Conservation (phyloP, 1,284 basidiomycete species). For the Cerioporus squamosus region DNA sequence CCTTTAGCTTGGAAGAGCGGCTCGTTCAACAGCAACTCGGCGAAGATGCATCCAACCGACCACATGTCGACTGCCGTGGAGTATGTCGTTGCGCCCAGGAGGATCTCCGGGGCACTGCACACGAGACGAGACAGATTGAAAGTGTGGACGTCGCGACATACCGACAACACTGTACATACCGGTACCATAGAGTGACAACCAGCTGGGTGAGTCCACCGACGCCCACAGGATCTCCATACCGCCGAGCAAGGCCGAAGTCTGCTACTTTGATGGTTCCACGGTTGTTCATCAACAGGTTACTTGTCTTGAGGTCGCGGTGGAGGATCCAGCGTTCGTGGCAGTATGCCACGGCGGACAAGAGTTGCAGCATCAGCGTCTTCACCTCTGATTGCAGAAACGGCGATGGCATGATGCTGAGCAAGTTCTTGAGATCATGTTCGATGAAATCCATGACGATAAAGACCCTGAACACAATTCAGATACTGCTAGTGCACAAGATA, state of each 20-base stretch:
- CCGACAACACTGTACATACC: constrained; percentile 58
- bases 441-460: constrained; percentile 99
- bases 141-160: constrained; percentile 19
- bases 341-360: constrained; percentile 90
- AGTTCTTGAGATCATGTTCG: constrained; percentile 97
- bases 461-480: constrained; percentile 59
- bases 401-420: constrained; percentile 91
- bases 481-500: background rate
- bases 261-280: constrained; percentile 98
- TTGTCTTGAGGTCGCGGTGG: constrained; percentile 97
- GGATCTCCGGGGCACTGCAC: constrained; percentile 89
- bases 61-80: constrained; percentile 98
- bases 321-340: constrained; percentile 98
- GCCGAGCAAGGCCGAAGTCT: constrained; percentile 95
- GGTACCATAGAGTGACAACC: constrained; percentile 98
- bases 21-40: constrained; percentile 91
- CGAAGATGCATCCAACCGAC: constrained; percentile 99
- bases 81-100: constrained; percentile 92
- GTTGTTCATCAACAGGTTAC: constrained; percentile 98
- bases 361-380: constrained; percentile 94
- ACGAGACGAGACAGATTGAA: constrained; percentile 12
- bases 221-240: constrained; percentile 93
- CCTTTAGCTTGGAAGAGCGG: constrained; percentile 96
- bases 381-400: constrained; percentile 98
- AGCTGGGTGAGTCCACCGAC: constrained; percentile 95